Conservation (phyloP, 768 basidiomycete genomes). For the Hygrophoropsis aurantiaca region DNA sequence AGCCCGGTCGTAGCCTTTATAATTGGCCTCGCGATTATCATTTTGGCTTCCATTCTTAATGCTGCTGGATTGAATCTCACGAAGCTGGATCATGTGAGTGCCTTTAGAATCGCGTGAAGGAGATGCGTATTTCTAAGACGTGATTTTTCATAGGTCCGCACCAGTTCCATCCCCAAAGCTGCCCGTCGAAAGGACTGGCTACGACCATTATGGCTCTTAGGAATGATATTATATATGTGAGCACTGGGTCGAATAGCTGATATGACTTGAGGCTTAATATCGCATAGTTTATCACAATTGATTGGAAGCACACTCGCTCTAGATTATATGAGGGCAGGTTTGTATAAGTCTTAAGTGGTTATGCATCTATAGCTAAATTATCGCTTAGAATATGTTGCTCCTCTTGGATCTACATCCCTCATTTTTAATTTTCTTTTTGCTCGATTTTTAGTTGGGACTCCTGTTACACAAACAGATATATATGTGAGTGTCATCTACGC, state of each 20-base stretch:
- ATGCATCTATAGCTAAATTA: constrained; percentile 12
- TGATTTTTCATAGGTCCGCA: constrained; percentile 52
- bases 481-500: constrained; percentile 49
- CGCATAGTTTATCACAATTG: constrained; percentile 73
- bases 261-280: constrained; percentile 8
- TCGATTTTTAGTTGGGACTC: constrained; percentile 81
- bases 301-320: constrained; percentile 86
- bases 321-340: constrained; percentile 85
- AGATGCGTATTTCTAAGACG: not conserved
- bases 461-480: constrained; percentile 81
- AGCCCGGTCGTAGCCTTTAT: constrained; percentile 73
- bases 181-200: constrained; percentile 75
- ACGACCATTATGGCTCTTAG: constrained; percentile 86
- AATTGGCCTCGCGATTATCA: constrained; percentile 83
- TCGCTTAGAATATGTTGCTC: constrained; percentile 86
- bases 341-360: constrained; percentile 13
- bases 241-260: constrained; percentile 20
- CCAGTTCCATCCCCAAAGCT: constrained; percentile 72
- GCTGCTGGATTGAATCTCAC: constrained; percentile 94
- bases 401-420: constrained; percentile 88
- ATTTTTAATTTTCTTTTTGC: constrained; percentile 98
- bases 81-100: constrained; percentile 85
- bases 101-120: constrained; percentile 1
- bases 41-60: constrained; percentile 82
- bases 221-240: constrained; percentile 93